phyloP scores from a whole-genome alignment of 441 rosid genomes.

The Pelargonium cotyledonis region DNA sequence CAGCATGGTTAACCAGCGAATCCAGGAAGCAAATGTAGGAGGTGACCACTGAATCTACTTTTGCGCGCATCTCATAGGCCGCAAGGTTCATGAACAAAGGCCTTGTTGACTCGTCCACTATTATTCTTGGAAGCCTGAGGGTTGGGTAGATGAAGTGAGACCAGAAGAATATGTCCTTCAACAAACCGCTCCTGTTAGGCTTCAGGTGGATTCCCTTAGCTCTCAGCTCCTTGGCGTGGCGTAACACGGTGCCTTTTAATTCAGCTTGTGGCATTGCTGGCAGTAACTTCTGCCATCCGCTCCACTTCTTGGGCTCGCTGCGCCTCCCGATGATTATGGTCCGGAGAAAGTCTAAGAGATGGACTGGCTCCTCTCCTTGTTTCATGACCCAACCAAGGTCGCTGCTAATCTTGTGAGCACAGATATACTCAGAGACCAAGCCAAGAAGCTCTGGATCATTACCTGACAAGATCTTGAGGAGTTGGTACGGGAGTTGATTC shows the following conservation, averaged over 20 bases:
- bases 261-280: background rate
- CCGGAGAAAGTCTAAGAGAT: slow-evolving; percentile 12
- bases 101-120: background rate
- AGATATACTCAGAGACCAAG: background rate
- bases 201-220: slow-evolving; percentile 13
- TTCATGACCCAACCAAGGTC: too few relatives aligned
- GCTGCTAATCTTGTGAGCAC: slow-evolving; percentile 2
- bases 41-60: background rate
- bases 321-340: background rate
- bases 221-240: slow-evolving; percentile 15
- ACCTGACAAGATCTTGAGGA: slow-evolving; percentile 13
- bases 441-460: background rate
- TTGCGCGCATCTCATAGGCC: slow-evolving; percentile 3
- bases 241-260: background rate
- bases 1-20: background rate
- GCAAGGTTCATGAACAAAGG: background rate
- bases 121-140: background rate
- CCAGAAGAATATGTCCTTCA: slow-evolving; percentile 10
- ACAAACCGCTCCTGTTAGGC: background rate
- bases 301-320: background rate
- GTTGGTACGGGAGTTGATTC: slow-evolving; percentile 18
- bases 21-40: slow-evolving; percentile 5
- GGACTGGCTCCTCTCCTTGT: background rate
- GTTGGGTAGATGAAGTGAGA: background rate
- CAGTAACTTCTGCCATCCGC: background rate